Evolutionary conservation across 2,329 filamentous ascomycete genomes (phyloP).

Genomic region (Elsinoe fawcettii): DNA sequence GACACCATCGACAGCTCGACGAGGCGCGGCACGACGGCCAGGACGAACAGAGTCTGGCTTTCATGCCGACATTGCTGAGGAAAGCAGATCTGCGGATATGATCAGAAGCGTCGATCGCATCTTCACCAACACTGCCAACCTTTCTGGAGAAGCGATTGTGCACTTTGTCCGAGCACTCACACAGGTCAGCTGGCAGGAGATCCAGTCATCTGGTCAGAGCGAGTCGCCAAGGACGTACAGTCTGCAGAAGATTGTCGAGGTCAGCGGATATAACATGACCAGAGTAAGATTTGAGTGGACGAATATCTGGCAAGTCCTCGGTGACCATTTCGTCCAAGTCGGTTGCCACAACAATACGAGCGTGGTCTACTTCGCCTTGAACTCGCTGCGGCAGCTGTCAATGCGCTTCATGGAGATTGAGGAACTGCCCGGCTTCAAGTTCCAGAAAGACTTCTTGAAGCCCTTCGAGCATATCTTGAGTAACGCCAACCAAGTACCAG

Average conservation of each 20-base stretch:
- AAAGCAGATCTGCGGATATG: conserved; percentile 87
- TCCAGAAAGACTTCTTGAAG: conserved; percentile 98
- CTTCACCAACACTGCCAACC: conserved; percentile 89
- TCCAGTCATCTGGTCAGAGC: conserved; percentile 91
- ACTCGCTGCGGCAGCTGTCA: conserved; percentile 87
- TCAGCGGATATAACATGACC: conserved; percentile 99
- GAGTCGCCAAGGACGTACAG: conserved; percentile 95
- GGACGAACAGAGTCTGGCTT: conserved; percentile 42
- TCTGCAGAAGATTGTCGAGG: conserved; percentile 95
- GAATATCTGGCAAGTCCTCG: conserved; percentile 94
- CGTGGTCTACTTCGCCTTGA: conserved; percentile 94
- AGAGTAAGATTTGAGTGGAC: conserved; percentile 98
- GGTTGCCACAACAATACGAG: conserved; percentile 94
- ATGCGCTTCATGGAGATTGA: conserved; percentile 99
- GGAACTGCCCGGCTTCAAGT: conserved; percentile 96
- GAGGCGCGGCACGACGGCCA: conserved; percentile 50
- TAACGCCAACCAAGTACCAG: conserved; percentile 81
- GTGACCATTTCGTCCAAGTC: conserved; percentile 96
- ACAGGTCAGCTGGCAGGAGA: conserved; percentile 98
- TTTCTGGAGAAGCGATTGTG: conserved; percentile 89
- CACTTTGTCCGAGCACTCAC: conserved; percentile 88
- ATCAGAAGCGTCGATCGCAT: conserved; percentile 90
- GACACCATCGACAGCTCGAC: conserved; percentile 51
- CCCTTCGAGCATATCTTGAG: conserved; percentile 96
- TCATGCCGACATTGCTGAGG: conserved; percentile 75